These are phyloP conservation scores for Ascochyta clinopodiicola DNA, from an alignment of 2,329 filamentous ascomycete species.

Conservation along the genomic window DNA sequence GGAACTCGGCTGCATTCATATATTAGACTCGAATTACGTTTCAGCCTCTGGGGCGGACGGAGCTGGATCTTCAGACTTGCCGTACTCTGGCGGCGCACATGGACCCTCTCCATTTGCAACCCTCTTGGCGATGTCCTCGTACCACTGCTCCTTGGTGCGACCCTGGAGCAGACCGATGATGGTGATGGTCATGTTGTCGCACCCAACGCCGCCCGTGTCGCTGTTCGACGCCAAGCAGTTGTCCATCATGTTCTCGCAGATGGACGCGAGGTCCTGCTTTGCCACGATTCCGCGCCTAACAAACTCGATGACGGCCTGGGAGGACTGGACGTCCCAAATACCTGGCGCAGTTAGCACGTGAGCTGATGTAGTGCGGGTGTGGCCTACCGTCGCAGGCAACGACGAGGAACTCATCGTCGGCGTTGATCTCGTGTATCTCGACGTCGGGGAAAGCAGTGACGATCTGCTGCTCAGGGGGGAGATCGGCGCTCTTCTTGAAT, in stretches of 20 bases:
- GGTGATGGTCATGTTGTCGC: constrained; percentile 99
- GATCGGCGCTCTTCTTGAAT: constrained; percentile 98
- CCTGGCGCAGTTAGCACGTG: constrained; percentile 61
- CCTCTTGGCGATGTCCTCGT: constrained; percentile 90
- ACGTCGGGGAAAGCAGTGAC: constrained; percentile 97
- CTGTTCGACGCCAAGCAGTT: constrained; percentile 98
- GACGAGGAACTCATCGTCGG: constrained; percentile 86
- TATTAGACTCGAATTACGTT: constrained; percentile 47
- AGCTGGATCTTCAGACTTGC: constrained; percentile 69
- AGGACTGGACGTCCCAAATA: constrained; percentile 99
- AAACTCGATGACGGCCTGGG: constrained; percentile 95
- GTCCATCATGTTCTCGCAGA: constrained; percentile 99
- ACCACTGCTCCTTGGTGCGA: constrained; percentile 97
- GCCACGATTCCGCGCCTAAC: constrained; percentile 94
- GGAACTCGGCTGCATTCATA: constrained; percentile 55
- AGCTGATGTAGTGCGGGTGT: background rate
- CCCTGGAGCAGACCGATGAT: constrained; percentile 88
- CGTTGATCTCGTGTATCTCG: constrained; percentile 83
- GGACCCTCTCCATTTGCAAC: constrained; percentile 97
- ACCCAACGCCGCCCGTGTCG: constrained; percentile 95
- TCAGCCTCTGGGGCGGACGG: constrained; percentile 43
- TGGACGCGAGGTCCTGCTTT: constrained; percentile 91
- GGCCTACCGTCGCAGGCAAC: constrained; percentile 53
- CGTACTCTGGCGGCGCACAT: constrained; percentile 98
- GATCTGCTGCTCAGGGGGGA: constrained; percentile 97